Evolutionary conservation across 1,284 basidiomycete species (phyloP).

Genomic region (Papiliotrema terrestris): DNA sequence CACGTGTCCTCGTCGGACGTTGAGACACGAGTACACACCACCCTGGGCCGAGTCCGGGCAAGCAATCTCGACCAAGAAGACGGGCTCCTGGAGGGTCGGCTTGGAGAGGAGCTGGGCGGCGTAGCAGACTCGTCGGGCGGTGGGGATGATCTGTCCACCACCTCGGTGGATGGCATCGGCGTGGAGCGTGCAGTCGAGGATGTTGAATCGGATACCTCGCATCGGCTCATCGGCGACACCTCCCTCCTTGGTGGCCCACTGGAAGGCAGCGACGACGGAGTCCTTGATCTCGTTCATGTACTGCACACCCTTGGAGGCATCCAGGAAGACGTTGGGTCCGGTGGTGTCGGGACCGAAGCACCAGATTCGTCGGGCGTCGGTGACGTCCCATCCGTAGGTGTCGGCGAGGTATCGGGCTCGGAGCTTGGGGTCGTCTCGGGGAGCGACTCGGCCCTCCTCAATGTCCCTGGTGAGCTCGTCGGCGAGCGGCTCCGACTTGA

Average conservation of each 20-base stretch:
- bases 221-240: constrained; percentile 96
- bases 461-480: constrained; percentile 94
- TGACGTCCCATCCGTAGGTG: constrained; percentile 97
- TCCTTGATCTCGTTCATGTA: constrained; percentile 99
- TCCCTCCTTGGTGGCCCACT: constrained; percentile 99
- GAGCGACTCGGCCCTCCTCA: constrained; percentile 76
- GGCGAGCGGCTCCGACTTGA: constrained; percentile 86
- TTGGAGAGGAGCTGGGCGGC: constrained; percentile 89
- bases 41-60: constrained; percentile 97
- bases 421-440: constrained; percentile 97
- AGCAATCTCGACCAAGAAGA: constrained; percentile 99
- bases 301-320: constrained; percentile 98
- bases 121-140: constrained; percentile 92
- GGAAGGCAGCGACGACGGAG: constrained; percentile 98
- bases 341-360: constrained; percentile 99
- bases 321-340: constrained; percentile 94
- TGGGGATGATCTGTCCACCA: constrained; percentile 97
- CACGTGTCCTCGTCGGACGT: constrained; percentile 98
- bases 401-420: constrained; percentile 96
- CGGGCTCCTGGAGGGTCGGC: constrained; percentile 91
- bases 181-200: constrained; percentile 96
- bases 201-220: constrained; percentile 96
- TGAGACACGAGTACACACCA: constrained; percentile 93
- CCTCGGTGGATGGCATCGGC: constrained; percentile 99
- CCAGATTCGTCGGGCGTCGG: constrained; percentile 99